Percentiles rank a stretch among this genome's conserved stretches.
phyloP scores from a whole-genome alignment of 2,329 filamentous ascomycete species.

The Nothomitra cinnamomea region DNA sequence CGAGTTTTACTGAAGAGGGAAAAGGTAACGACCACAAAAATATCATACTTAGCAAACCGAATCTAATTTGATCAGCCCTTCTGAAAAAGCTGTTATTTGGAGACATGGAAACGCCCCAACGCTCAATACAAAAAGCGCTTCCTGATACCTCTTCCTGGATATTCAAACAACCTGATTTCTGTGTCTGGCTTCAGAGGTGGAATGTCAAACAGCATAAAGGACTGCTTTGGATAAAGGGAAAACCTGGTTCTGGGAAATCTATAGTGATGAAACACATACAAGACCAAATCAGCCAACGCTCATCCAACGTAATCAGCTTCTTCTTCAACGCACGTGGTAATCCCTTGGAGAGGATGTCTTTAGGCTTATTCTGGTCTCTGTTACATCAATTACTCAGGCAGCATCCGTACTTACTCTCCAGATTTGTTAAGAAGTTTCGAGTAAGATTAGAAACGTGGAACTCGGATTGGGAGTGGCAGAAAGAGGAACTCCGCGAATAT shows the following conservation, averaged over 20 bases:
- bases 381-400: constrained; percentile 11
- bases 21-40: no score
- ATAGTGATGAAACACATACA: constrained; percentile 14
- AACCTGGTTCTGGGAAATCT: constrained; percentile 16
- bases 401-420: neutral
- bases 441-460: constrained; percentile 7
- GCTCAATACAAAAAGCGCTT: constrained; percentile 9
- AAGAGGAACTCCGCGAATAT: constrained; percentile 5
- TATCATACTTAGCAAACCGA: no score
- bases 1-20: no score
- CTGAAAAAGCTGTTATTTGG: constrained; percentile 4
- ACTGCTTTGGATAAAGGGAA: constrained; percentile 18
- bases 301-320: constrained; percentile 9
- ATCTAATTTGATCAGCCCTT: no score
- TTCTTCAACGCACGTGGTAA: constrained; percentile 14
- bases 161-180: constrained; percentile 10
- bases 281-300: constrained; percentile 4
- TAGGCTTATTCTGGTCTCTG: constrained; percentile 12
- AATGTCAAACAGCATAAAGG: constrained; percentile 10
- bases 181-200: constrained; percentile 10
- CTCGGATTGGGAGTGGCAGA: constrained; percentile 2
- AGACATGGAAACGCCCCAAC: constrained; percentile 10
- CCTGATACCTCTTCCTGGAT: constrained; percentile 14
- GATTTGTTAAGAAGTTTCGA: constrained; percentile 7
- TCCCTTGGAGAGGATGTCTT: constrained; percentile 11